These are phyloP conservation scores for Citrus sp. DNA, from an alignment of 345 rosid genomes.

Conservation along the genomic window DNA sequence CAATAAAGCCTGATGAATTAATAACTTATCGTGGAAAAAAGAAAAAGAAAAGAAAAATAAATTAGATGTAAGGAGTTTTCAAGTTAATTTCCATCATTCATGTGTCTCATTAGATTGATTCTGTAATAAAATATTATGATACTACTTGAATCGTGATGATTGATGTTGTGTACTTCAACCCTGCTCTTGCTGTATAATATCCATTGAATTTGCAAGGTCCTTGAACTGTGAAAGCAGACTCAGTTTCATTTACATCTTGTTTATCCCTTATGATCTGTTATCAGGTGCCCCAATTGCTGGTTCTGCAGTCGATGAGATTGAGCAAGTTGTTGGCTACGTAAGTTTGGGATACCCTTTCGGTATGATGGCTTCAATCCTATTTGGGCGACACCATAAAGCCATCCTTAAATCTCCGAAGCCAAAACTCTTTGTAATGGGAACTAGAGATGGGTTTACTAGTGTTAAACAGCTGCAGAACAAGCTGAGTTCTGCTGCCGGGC, in stretches of 20 bases:
- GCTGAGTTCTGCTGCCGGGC: constrained; percentile 65
- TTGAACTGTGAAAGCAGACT: not conserved
- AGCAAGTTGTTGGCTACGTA: constrained; percentile 72
- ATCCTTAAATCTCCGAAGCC: constrained; percentile 73
- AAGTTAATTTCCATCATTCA: not conserved
- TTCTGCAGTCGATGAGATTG: constrained; percentile 74
- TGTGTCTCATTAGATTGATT: not conserved
- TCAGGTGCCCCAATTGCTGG: constrained; percentile 97
- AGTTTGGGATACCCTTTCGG: constrained; percentile 95
- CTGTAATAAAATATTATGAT: not conserved
- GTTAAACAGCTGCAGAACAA: constrained; percentile 81
- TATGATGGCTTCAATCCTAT: constrained; percentile 70
- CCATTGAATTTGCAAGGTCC: not conserved
- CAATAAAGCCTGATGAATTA: not conserved
- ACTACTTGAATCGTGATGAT: not conserved
- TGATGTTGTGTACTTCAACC: not conserved
- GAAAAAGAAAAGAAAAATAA: not conserved
- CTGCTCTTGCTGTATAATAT: not conserved
- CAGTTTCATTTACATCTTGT: not conserved
- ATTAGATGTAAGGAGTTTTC: not conserved
- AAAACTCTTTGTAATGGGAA: constrained; percentile 92
- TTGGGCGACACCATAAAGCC: constrained; percentile 83
- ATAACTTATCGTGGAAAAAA: not conserved
- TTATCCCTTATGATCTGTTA: not conserved
- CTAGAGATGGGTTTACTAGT: constrained; percentile 87